Evolutionary conservation across 2,329 filamentous ascomycete species (phyloP).

Genomic region (Colletotrichum cereale): DNA sequence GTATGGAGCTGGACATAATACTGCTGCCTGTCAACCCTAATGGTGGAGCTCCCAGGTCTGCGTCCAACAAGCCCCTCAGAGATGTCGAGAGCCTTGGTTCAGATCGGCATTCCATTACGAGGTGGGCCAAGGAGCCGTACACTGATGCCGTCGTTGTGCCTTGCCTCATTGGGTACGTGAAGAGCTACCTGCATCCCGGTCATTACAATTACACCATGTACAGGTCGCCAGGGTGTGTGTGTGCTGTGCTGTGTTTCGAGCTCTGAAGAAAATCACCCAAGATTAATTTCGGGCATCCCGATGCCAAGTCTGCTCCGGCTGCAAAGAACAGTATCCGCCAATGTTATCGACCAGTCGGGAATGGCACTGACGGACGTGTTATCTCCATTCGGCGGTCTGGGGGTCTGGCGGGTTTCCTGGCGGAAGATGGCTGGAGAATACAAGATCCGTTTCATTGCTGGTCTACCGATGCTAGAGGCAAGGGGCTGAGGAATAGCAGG

Average conservation of each 20-base stretch:
- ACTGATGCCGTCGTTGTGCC: neutral
- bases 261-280: neutral
- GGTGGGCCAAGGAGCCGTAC: neutral
- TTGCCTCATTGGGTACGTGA: neutral
- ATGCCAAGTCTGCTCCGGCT: neutral
- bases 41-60: neutral
- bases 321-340: neutral
- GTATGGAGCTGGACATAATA: neutral
- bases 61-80: neutral
- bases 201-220: neutral
- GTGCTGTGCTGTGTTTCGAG: neutral
- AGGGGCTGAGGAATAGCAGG: constrained; percentile 1
- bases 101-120: neutral
- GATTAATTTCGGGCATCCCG: constrained; percentile 12
- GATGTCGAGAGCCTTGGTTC: neutral
- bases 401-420: neutral
- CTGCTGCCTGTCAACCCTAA: neutral
- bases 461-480: constrained; percentile 6
- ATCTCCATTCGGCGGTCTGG: constrained; percentile 8
- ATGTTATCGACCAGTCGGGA: constrained; percentile 21
- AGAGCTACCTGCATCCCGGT: too few species aligned
- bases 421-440: constrained; percentile 1
- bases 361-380: constrained; percentile 10
- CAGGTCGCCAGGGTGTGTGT: neutral
- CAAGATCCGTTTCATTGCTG: constrained; percentile 18